Base-by-base conservation (phyloP, 1,284 basidiomycete species). In the Schizophyllum amplum region DNA sequence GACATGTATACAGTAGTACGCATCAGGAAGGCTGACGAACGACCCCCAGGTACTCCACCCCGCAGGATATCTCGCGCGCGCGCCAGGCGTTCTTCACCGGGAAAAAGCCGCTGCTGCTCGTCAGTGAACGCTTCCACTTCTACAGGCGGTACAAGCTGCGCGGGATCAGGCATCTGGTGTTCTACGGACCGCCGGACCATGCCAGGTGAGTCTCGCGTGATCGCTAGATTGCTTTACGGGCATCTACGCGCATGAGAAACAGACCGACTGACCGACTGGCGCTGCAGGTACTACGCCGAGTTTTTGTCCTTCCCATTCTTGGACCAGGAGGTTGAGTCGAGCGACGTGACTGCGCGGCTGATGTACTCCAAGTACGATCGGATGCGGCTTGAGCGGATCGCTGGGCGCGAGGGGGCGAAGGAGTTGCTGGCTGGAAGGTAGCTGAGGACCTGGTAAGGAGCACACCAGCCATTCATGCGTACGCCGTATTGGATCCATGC, bases 91-190 rank as follows among this genome's bases (percentile, higher is more conserved):
- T 99, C 75, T 98, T 97, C 78, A 80, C 79, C 48, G 92, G 92
- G 55, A 89, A 90, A 66, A 93, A 89, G 64, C 76, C 87, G 0
- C 92, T 98, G 75, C 71, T 99, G 22, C 76, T 99, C 60, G 78
- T 98, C 63, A 98, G 92, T 59, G 97, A 99, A 69, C 84, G 97
- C 21, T 98, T 98, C 76, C 94, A 99, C 72, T 99, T 99, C 70
- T 99, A 95, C 80, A 83, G 92, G 60, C 81, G 94, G 83, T 97
- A 97, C 74, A 92, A 90, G 63, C 81, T 98, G 52, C 79, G 95
- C 63, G 97, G 96, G 6, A 90, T 94, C 55, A 86, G 89, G 58
- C 98, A 97, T 60, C 69, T 98, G 57, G 77, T 98, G 24, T 99
- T 98, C 72, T 99, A 98, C 68, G 86, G 83, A 0, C 87, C 91